Conservation (phyloP, 305 asterid genomes). For the Fraxinus sp. region DNA sequence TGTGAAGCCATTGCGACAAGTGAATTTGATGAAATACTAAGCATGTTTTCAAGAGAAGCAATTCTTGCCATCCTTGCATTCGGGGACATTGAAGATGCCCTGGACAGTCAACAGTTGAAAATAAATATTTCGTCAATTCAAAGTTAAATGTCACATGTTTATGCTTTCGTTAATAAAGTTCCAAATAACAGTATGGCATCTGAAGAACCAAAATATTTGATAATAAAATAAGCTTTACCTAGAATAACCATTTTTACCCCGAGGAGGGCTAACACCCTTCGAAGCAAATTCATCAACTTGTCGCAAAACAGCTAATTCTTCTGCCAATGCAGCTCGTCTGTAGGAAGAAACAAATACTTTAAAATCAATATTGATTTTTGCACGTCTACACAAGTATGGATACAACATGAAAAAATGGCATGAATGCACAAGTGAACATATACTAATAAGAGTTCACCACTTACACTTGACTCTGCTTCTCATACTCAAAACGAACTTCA, state of each 20-base stretch:
- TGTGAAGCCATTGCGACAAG: conserved; percentile 99
- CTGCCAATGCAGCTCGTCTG: conserved; percentile 96
- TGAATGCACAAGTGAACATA: neutral
- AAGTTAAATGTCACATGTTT: neutral
- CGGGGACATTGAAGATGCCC: conserved; percentile 94
- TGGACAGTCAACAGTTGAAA: conserved; percentile 29
- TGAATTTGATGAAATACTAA: conserved; percentile 88
- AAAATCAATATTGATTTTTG: conserved; percentile 8
- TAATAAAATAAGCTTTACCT: conserved; percentile 44
- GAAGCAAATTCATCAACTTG: conserved; percentile 89
- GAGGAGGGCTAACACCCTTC: conserved; percentile 86
- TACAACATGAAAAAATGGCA: neutral
- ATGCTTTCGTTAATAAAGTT: neutral
- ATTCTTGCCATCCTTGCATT: conserved; percentile 91
- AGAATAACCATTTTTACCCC: conserved; percentile 78
- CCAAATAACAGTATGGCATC: neutral
- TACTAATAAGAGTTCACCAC: conserved; percentile 29
- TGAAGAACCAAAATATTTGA: neutral
- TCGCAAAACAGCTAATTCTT: conserved; percentile 84
- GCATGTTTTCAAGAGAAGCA: conserved; percentile 94
- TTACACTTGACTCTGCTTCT: conserved; percentile 99
- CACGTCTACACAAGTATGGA: conserved; percentile 8
- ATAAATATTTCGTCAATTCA: neutral
- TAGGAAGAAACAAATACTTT: conserved; percentile 21
- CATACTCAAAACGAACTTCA: conserved; percentile 97